Conservation (phyloP, 139 green algal genomes). For the Chlamydomonas sp. region DNA sequence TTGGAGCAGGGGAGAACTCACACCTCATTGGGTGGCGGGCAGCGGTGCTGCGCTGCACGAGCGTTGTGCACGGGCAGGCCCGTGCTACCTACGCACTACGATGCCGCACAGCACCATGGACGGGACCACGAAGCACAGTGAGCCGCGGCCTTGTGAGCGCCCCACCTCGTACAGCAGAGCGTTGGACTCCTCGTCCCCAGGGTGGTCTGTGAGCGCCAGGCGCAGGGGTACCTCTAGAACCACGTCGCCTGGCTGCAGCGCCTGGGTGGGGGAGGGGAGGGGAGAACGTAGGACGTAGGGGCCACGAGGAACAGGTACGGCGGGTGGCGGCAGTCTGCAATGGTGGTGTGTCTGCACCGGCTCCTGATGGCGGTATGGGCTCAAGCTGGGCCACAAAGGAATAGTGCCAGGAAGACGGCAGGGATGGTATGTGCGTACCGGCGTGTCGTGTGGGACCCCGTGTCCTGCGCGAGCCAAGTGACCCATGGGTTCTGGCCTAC, state of each 20-base stretch:
- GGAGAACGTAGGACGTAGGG: not conserved
- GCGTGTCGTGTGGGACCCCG: not conserved
- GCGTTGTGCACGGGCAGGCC: too few relatives aligned
- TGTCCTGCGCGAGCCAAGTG: not conserved
- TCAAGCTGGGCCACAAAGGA: too few relatives aligned
- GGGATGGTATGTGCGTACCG: not conserved
- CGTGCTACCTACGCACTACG: too few relatives aligned
- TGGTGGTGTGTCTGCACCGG: not conserved
- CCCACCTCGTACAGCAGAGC: constrained; percentile 58
- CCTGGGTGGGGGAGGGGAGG: constrained; percentile 12
- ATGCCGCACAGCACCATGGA: too few relatives aligned
- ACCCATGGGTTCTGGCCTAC: constrained; percentile 2
- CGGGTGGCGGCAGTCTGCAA: not conserved
- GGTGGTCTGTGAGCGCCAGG: constrained; percentile 74
- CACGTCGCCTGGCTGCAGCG: constrained; percentile 47
- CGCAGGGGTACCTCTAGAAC: constrained; percentile 73
- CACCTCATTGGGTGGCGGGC: too few relatives aligned
- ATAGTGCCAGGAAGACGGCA: too few relatives aligned
- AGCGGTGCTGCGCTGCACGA: not conserved
- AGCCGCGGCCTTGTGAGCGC: too few relatives aligned
- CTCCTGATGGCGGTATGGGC: not conserved
- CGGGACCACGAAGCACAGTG: too few relatives aligned
- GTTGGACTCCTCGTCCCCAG: constrained; percentile 67
- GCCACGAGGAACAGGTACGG: not conserved
- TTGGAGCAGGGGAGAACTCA: not conserved